These are phyloP conservation scores for Eucalyptus erythrocorys DNA, from an alignment of 345 rosid species.

Conservation along the genomic window DNA sequence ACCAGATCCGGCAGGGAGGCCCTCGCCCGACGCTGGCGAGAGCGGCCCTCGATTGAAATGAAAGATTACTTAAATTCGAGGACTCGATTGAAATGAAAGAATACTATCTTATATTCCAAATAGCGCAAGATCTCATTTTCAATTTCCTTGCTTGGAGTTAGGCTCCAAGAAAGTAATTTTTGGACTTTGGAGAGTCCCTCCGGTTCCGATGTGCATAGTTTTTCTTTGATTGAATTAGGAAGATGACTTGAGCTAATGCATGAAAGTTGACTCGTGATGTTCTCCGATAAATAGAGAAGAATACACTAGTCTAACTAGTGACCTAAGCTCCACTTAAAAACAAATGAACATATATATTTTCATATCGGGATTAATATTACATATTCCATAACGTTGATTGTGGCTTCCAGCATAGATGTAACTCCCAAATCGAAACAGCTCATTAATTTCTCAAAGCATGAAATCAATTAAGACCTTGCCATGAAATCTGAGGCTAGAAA, in stretches of 20 bases:
- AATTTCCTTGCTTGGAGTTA: accelerated
- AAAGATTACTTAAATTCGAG: accelerated
- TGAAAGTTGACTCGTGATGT: neutral
- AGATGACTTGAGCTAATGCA: neutral
- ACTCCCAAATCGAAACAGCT: neutral
- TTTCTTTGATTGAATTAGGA: neutral
- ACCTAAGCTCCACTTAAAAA: neutral
- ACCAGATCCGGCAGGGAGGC: no score
- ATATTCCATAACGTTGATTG: neutral
- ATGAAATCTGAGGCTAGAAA: neutral
- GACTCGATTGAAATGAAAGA: neutral
- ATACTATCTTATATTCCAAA: no score
- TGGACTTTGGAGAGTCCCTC: neutral
- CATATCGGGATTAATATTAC: accelerated
- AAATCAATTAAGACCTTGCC: neutral
- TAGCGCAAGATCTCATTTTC: accelerated
- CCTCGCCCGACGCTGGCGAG: no score
- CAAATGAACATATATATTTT: neutral
- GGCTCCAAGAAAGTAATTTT: neutral
- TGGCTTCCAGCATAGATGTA: neutral
- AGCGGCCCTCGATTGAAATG: no score
- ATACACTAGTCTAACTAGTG: neutral
- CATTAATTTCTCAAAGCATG: neutral
- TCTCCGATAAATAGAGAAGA: neutral
- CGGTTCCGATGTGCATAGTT: neutral